Percentiles rank a stretch among this genome's conserved stretches.
phyloP scores from a whole-genome alignment of 805 yeast species.

The Tetrapisispora phaffii region DNA sequence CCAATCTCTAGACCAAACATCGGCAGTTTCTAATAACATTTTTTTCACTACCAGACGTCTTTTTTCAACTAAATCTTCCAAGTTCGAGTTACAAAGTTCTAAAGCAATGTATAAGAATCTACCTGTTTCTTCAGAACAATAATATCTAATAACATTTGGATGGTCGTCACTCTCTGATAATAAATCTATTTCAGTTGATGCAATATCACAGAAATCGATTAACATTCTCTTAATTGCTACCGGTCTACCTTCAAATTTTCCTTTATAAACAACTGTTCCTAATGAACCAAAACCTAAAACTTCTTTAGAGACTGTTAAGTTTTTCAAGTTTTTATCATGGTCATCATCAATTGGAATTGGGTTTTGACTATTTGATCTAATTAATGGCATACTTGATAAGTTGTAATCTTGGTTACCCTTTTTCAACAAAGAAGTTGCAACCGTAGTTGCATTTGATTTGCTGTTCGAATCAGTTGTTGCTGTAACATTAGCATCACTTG shows the following conservation, averaged over 20 bases:
- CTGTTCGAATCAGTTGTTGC: neutral
- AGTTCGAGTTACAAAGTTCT: slow-evolving; percentile 80
- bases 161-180: slow-evolving; percentile 94
- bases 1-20: slow-evolving; percentile 4
- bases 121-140: slow-evolving; percentile 84
- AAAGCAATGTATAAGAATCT: slow-evolving; percentile 85
- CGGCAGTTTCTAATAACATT: slow-evolving; percentile 24
- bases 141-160: slow-evolving; percentile 88
- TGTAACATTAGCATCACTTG: neutral
- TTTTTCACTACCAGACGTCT: slow-evolving; percentile 15
- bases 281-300: slow-evolving; percentile 94
- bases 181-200: slow-evolving; percentile 79
- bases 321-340: slow-evolving; percentile 33
- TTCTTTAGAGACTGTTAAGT: slow-evolving; percentile 54
- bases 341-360: slow-evolving; percentile 7
- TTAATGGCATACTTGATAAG: neutral
- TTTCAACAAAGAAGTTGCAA: neutral
- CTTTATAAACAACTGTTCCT: slow-evolving; percentile 90
- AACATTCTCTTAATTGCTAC: slow-evolving; percentile 95
- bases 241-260: slow-evolving; percentile 82
- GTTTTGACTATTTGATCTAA: neutral
- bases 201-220: slow-evolving; percentile 85
- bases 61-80: slow-evolving; percentile 73
- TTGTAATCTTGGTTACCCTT: neutral
- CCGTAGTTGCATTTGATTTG: neutral